A percentile compares a stretch with the other conserved stretches of the same genome.
Conservation (phyloP, 2,329 filamentous ascomycete genomes). For the Alternaria brassicae region DNA sequence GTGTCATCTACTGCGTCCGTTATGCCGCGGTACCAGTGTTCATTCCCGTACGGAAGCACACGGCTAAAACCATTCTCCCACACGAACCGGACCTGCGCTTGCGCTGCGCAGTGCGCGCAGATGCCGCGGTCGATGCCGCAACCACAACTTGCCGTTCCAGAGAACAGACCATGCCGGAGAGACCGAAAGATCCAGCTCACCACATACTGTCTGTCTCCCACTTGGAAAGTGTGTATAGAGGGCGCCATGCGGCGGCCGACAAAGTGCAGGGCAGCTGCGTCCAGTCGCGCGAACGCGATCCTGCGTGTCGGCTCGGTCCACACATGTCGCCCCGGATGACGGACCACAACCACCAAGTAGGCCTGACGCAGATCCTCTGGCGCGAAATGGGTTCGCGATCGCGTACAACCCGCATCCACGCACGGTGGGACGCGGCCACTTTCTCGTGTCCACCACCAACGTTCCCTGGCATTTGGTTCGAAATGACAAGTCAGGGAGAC, state of each 20-base stretch:
- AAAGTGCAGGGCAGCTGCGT: background rate
- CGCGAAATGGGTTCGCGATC: background rate
- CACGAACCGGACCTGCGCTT: background rate
- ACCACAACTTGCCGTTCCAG: background rate
- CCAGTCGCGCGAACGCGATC: background rate
- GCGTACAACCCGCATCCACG: background rate
- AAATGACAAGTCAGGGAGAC: background rate
- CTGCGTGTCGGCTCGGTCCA: background rate
- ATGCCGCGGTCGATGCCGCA: background rate
- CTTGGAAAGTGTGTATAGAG: background rate
- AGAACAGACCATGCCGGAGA: background rate
- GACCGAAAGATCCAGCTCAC: background rate
- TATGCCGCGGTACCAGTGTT: background rate
- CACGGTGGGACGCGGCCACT: background rate
- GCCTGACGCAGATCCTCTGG: background rate
- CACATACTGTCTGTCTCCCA: background rate
- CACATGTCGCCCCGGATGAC: background rate
- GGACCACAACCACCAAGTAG: background rate
- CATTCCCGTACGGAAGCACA: background rate
- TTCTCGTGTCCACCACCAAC: background rate
- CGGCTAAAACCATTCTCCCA: conserved; percentile 1
- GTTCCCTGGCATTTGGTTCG: background rate
- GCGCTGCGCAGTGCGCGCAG: background rate
- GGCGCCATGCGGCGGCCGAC: background rate
- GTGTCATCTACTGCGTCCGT: background rate